Evolutionary conservation across 495 filamentous ascomycete species (phyloP), one percentile per base, ranked within the genome.

Genomic region (Saxophila tyrrhenica): DNA sequence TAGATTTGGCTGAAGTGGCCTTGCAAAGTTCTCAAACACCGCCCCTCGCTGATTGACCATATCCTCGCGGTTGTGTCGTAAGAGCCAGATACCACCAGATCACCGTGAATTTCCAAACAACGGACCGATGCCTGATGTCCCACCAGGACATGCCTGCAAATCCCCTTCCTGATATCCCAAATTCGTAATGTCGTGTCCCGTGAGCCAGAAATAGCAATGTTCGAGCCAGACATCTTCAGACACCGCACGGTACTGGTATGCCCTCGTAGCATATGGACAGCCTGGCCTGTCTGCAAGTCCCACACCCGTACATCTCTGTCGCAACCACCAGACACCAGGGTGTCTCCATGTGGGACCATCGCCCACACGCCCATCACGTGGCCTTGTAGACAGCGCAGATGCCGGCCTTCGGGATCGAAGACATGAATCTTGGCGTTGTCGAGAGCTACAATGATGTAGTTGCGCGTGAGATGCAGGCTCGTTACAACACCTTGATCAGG

Each of bases 351-450:
- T 15, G 92, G 94, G 51, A 98, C 89, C 91, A 98, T 97, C 19
- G 92, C 92, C 92, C 92, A 98, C 39, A 98, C 92, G 32, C 92
- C 92, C 92, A 98, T 98, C 38, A 95, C 86, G 69, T 98, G 92
- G 24, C 92, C 92, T 63, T 89, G 82, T 15, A 98, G 75, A 2
- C 89, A 96, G 67, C 86, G 89, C 65, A 89, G 84, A 53, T 86
- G 80, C 53, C 86, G 80, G 23, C 92, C 92, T 56, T 92, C 82
- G 11, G 87, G 87, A 69, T 97, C 87, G 67, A 96, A 98, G 8
- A 98, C 88, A 67, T 97, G 94, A 39, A 98, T 97, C 68, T 90
- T 95, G 48, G 92, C 92, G 71, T 96, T 98, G 71, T 98, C 94
- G 55, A 98, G 75, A 42, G 92, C 94, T 50, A 96, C 90, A 49